A percentile compares a stretch with the other conserved stretches of the same genome.
These are phyloP conservation scores for Calycina herbarum DNA, from an alignment of 2,329 filamentous ascomycete genomes.

Conservation along the genomic window DNA sequence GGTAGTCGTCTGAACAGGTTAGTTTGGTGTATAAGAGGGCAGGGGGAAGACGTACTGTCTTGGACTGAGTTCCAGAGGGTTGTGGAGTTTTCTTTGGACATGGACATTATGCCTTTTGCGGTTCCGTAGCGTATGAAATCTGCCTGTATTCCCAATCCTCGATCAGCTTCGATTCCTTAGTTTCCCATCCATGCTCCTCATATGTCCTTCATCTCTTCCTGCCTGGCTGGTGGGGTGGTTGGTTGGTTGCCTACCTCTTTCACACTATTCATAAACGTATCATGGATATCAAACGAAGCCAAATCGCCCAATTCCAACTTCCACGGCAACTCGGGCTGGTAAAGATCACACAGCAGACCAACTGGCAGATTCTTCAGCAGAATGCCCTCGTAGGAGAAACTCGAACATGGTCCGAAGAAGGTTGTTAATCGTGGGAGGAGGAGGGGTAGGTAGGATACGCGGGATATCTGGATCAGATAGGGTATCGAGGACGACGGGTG, in stretches of 20 bases:
- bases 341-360: conserved; percentile 69
- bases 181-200: not conserved
- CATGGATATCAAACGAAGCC: conserved; percentile 53
- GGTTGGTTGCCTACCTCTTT: conserved; percentile 51
- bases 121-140: conserved; percentile 70
- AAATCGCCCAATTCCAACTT: conserved; percentile 58
- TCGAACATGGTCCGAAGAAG: conserved; percentile 61
- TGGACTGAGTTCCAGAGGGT: conserved; percentile 65
- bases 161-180: not conserved
- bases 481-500: conserved; percentile 35
- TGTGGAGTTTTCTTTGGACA: conserved; percentile 68
- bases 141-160: conserved; percentile 26
- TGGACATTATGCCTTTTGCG: conserved; percentile 69
- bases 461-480: conserved; percentile 56
- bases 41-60: conserved; percentile 48
- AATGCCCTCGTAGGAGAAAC: conserved; percentile 65
- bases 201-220: not conserved
- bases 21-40: not conserved
- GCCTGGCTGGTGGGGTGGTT: too few relatives aligned
- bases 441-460: conserved; percentile 68
- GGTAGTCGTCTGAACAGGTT: conserved; percentile 62
- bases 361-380: conserved; percentile 70
- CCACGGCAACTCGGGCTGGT: conserved; percentile 58
- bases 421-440: conserved; percentile 60
- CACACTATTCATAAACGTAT: conserved; percentile 68